These are phyloP conservation scores for Leptomonas seymouri DNA, from an alignment of 208 protist species.

Conservation along the genomic window DNA sequence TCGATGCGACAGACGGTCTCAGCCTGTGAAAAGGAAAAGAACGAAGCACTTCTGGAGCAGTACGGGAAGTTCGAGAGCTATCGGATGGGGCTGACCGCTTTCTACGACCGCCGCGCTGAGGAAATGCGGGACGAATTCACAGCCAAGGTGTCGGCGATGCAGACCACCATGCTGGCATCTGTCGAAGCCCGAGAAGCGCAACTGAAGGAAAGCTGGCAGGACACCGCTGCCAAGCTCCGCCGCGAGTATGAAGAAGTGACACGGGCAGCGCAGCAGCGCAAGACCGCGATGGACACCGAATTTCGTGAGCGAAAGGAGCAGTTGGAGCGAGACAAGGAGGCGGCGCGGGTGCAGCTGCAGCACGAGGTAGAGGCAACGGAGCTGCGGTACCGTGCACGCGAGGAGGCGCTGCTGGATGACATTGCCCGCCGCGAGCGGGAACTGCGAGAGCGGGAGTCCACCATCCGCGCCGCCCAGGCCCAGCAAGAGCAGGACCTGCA, in stretches of 20 bases:
- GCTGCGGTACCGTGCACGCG: slow-evolving; percentile 44
- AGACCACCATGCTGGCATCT: slow-evolving; percentile 35
- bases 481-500: slow-evolving; percentile 47
- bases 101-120: slow-evolving; percentile 50
- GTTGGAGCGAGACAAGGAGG: slow-evolving; percentile 55
- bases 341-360: slow-evolving; percentile 30
- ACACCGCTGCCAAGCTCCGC: slow-evolving; percentile 32
- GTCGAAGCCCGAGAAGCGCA: slow-evolving; percentile 47
- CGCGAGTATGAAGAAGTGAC: slow-evolving; percentile 44
- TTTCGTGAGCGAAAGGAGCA: slow-evolving; percentile 29
- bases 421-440: slow-evolving; percentile 59
- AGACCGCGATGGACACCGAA: slow-evolving; percentile 44
- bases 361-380: slow-evolving; percentile 31
- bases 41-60: slow-evolving; percentile 44
- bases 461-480: slow-evolving; percentile 35
- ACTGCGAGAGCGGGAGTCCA: slow-evolving; percentile 50
- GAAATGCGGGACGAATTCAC: slow-evolving; percentile 39
- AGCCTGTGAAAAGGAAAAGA: slow-evolving; percentile 30
- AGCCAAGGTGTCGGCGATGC: slow-evolving; percentile 24
- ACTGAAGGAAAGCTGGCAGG: slow-evolving; percentile 42
- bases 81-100: slow-evolving; percentile 24
- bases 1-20: slow-evolving; percentile 35
- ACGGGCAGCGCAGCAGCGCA: slow-evolving; percentile 31
- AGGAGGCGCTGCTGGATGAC: slow-evolving; percentile 49
- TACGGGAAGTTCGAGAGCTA: slow-evolving; percentile 47